Base-by-base conservation (phyloP, 441 rosid species). In the Erodium trifolium region DNA sequence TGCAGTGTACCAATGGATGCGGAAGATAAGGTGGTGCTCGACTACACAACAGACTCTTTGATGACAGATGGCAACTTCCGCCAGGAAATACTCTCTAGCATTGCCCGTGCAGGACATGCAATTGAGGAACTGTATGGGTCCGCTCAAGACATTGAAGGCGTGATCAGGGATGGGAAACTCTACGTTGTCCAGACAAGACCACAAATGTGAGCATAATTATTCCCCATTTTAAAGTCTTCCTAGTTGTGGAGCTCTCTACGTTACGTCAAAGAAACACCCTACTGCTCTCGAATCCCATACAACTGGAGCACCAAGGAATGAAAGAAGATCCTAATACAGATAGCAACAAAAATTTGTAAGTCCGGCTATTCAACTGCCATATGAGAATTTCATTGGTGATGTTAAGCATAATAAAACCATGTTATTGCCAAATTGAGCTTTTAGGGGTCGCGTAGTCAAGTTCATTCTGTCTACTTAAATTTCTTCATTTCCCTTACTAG, bases 111-210 rank as follows among this genome's bases (percentile, higher is more conserved):
- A 0, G 99, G 99, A 70, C 80, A 72, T 64, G 92, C 82, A 63
- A 89, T 93, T 6, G 99, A 93, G 77, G 89, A 89, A 70, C 81
- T 93, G 9, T 91, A 87, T 43, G 97, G 96, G 72, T 76, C 96
- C 70, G 77, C 99, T 1, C 99, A 94, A 71, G 99, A 94, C 79
- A 91, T 94, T 23, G 99, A 94, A 84, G 99, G 99, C 4, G 99
- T 89, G 60, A 78, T 94, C 49, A 85, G 84, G 79, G 96, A 88
- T 9, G 94, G 96, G 67, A 87, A 94, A 76, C 72, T 94, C 75
- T 94, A 85, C 27, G 93, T 91, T 64, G 99, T 94, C 43, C 99
- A 91, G 77, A 94, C 99, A 65, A 83, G 99, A 73, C 97, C 97
- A 37, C 99, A 94, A 82, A 80, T 94, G 93, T 94, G 83, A 87